phyloP scores from a whole-genome alignment of 1,284 basidiomycete species.

The Puccinia novopanici region DNA sequence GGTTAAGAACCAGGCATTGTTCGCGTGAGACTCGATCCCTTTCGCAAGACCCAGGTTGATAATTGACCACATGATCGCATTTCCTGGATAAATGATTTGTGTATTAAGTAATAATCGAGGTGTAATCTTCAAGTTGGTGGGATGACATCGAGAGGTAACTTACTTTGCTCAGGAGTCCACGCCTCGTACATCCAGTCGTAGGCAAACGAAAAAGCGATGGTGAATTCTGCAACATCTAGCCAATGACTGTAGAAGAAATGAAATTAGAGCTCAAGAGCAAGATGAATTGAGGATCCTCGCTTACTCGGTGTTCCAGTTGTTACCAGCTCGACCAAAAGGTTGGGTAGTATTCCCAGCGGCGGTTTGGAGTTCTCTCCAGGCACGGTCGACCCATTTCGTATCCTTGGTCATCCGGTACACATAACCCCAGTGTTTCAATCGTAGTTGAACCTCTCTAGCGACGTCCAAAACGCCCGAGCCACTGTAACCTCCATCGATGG shows the following conservation, averaged over 20 bases:
- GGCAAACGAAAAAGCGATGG: constrained; percentile 80
- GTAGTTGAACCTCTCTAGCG: constrained; percentile 82
- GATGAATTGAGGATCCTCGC: neutral
- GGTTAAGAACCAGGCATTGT: constrained; percentile 59
- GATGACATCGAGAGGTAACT: neutral
- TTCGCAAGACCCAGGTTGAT: constrained; percentile 62
- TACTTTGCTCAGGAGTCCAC: constrained; percentile 65
- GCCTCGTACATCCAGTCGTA: constrained; percentile 92
- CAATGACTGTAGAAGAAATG: constrained; percentile 84
- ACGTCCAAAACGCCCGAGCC: constrained; percentile 89
- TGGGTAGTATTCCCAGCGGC: constrained; percentile 58
- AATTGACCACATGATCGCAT: constrained; percentile 72
- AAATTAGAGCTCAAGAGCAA: neutral
- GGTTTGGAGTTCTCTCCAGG: constrained; percentile 56
- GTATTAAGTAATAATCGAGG: no score
- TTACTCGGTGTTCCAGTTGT: constrained; percentile 53
- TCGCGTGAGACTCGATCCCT: constrained; percentile 53
- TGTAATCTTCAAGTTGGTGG: no score
- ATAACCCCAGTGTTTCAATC: constrained; percentile 90
- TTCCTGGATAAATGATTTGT: constrained; percentile 58
- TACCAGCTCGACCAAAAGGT: constrained; percentile 65
- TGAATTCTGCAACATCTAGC: constrained; percentile 89
- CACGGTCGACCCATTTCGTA: constrained; percentile 70
- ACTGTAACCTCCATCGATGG: constrained; percentile 57
- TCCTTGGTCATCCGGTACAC: constrained; percentile 87